Base-by-base conservation (phyloP, 2,329 filamentous ascomycete genomes). In the Albophoma yamanashiensis region DNA sequence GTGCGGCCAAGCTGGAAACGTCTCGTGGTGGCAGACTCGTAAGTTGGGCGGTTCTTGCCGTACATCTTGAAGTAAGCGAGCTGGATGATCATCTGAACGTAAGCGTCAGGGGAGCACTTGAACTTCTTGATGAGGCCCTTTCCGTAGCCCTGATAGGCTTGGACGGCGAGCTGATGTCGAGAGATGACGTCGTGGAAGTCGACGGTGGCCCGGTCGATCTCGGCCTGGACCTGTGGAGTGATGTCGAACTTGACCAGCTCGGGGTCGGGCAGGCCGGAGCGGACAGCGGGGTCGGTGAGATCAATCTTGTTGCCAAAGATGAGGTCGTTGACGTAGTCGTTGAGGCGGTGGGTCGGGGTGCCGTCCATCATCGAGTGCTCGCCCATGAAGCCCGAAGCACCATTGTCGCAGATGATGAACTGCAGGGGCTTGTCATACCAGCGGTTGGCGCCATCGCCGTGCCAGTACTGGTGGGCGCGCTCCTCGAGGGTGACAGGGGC, bases 331-430 rank as follows among this genome's bases (percentile, higher is more conserved):
- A 95, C 83, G 71, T 92, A 94, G 81, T 99, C 94, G 75, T 97
- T 99, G 20, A 99, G 83, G 53, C 95, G 89, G 77, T 97, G 94
- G 2, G 95, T 99, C 1, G 95, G 92, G 8, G 94, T 99, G 65
- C 95, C 94, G 73, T 99, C 94, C 95, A 99, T 99, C 94, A 99
- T 97, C 69, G 90, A 95, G 82, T 99, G 94, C 78, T 99, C 94
- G 70, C 94, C 94, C 82, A 92, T 93, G 82, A 99, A 99, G 63
- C 94, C 94, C 2, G 94, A 89, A 9, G 94, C 96, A 67, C 94
- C 94, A 74, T 99, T 99, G 73, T 99, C 92, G 75, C 96, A 97
- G 78, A 99, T 75, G 73, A 99, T 96, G 78, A 99, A 97, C 76
- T 99, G 93, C 59, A 96, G 79, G 7, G 94, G 94, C 82, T 99